Evolutionary conservation across 2,329 filamentous ascomycete genomes (phyloP), one percentile per base, ranked within the genome.

Genomic region (Stachybotrys chartarum): DNA sequence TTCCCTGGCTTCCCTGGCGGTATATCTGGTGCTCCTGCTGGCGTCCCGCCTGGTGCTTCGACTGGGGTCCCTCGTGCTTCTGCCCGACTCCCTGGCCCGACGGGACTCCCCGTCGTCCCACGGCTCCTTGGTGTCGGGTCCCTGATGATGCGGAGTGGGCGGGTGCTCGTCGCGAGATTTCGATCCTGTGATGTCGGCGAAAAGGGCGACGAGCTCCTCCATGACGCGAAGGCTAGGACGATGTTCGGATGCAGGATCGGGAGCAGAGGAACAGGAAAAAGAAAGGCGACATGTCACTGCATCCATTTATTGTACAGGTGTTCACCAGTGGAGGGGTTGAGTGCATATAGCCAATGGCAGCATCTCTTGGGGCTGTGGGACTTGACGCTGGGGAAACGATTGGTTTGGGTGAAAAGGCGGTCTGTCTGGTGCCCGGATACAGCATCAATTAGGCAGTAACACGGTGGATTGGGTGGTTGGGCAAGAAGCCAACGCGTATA

Each of bases 191-290:
- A 54, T 50, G 32, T 54, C 53, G 46, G 53, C 48, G 35, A 54
- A 51, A 12, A 54, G 53, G 18, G 46, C 50, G 18, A 44, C 46
- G 32, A 54, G 53, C 53, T 54, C 46, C 16, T 54, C 53, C 53
- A 54, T 54, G 53, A 44, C 50, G 24, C 11, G 48, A 50, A 18
- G 48, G 24, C n/a, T 50, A n/a, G 24, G 32, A 52, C 6, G 14
- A 30, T 18, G 50, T 52, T 52, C 10, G 32, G 17, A 44, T 42
- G 35, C 32, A 42, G 24, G 35, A 44, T 30, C 24, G 16, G 31
- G 31, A 52, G n/a, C 18, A 24, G 35, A 42, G 16, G 35, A 18
- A 44, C 17, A 44, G 35, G 32, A 42, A 44, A 44, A 18, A 44
- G 35, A 42, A 16, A 11, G 35, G 24, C 8, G 44, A 24, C 16